phyloP scores from a whole-genome alignment of 2,329 filamentous ascomycete species.

The Penicillium hesseltinei region DNA sequence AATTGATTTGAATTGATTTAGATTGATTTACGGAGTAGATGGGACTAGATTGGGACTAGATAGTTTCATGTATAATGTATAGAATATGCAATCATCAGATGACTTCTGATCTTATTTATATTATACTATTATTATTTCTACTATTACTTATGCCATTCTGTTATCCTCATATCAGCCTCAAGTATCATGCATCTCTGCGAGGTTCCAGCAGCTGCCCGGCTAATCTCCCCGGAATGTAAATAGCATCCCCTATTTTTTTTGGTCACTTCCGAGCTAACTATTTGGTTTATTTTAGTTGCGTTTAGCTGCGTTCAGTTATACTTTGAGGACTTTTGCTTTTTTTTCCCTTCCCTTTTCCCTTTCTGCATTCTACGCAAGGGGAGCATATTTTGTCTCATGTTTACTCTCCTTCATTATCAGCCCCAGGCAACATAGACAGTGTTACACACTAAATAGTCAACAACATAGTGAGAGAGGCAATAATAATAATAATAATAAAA shows the following conservation, averaged over 20 bases:
- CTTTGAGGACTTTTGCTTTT: neutral
- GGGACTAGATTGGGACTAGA: neutral
- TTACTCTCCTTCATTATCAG: conserved; percentile 20
- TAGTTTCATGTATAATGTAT: neutral
- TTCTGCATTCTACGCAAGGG: conserved; percentile 14
- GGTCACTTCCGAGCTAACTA: neutral
- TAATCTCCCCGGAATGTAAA: conserved; percentile 18
- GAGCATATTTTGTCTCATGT: conserved; percentile 15
- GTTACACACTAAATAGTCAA: conserved; percentile 23
- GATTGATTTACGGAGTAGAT: no score
- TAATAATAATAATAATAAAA: no score
- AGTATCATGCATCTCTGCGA: conserved; percentile 1
- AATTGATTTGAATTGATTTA: neutral
- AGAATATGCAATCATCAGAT: neutral
- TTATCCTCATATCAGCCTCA: neutral
- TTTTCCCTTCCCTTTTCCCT: neutral
- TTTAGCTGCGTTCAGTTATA: neutral
- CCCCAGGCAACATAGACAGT: conserved; percentile 19
- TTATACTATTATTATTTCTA: neutral
- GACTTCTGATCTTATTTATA: conserved; percentile 3
- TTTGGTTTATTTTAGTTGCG: neutral
- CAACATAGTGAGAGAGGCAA: neutral
- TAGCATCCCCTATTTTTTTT: neutral
- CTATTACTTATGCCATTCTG: neutral
- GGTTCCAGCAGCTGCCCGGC: conserved; percentile 14